A percentile compares a stretch with the other conserved stretches of the same genome.
Conservation (phyloP, 495 filamentous ascomycete genomes). For the Neurospora sp. region DNA sequence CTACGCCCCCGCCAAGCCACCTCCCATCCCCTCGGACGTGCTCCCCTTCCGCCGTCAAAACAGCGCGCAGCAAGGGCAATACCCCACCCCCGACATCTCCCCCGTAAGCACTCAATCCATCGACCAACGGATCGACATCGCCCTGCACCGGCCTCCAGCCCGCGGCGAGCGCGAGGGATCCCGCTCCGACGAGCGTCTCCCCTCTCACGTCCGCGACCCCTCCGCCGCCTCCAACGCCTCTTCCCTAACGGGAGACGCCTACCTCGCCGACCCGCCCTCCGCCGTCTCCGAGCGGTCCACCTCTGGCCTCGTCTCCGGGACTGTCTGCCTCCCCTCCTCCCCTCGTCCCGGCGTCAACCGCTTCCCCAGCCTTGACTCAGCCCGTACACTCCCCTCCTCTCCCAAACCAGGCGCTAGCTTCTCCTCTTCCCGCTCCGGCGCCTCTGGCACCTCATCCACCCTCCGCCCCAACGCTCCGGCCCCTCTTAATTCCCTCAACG, state of each 20-base stretch:
- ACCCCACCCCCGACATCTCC: constrained; percentile 39
- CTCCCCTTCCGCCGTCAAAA: constrained; percentile 28
- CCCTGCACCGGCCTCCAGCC: constrained; percentile 11
- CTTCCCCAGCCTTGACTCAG: constrained; percentile 32
- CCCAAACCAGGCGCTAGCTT: constrained; percentile 27
- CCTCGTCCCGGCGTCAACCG: constrained; percentile 36
- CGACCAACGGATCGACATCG: constrained; percentile 35
- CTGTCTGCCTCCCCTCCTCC: constrained; percentile 34
- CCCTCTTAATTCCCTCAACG: not conserved
- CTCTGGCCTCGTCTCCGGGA: constrained; percentile 15
- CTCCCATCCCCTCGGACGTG: constrained; percentile 33
- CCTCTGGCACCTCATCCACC: constrained; percentile 1
- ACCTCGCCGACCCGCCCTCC: constrained; percentile 30
- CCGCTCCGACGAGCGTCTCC: constrained; percentile 3
- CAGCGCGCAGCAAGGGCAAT: constrained; percentile 15
- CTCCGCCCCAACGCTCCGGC: constrained; percentile 19
- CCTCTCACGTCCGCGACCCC: constrained; percentile 23
- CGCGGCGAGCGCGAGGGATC: constrained; percentile 1
- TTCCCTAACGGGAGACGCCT: not conserved
- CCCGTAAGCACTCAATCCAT: constrained; percentile 38
- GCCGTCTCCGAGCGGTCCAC: constrained; percentile 33
- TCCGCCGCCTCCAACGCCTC: constrained; percentile 18
- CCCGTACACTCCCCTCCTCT: constrained; percentile 25
- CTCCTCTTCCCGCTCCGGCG: not conserved
- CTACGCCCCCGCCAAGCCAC: constrained; percentile 35